Evolutionary conservation across 306 rosid species (phyloP).

Genomic region (Vigna mungo): DNA sequence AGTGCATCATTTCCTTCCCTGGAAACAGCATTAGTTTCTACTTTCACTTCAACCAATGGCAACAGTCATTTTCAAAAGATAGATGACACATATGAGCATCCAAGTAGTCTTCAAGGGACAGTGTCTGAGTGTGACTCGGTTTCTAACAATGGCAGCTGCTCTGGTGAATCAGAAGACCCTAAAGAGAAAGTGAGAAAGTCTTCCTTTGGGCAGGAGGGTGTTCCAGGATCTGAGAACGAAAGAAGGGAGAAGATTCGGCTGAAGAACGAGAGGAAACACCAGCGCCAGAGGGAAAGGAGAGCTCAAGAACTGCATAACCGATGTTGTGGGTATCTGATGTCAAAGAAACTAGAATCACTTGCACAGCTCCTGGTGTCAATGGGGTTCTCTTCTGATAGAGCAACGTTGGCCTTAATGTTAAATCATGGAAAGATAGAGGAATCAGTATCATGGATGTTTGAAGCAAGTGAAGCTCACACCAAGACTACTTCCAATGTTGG

Average conservation of each 20-base stretch:
- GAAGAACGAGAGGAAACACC: slow-evolving; percentile 86
- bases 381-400: slow-evolving; percentile 77
- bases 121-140: slow-evolving; percentile 72
- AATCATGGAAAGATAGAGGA: slow-evolving; percentile 79
- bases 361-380: slow-evolving; percentile 72
- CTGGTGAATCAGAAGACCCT: slow-evolving; percentile 86
- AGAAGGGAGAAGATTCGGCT: slow-evolving; percentile 78
- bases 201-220: slow-evolving; percentile 53
- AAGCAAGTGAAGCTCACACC: slow-evolving; percentile 56
- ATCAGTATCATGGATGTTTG: slow-evolving; percentile 76
- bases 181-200: slow-evolving; percentile 65
- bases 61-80: slow-evolving; percentile 63
- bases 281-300: slow-evolving; percentile 52
- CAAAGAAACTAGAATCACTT: slow-evolving; percentile 80
- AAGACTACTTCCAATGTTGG: slow-evolving; percentile 45
- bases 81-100: slow-evolving; percentile 73
- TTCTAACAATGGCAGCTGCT: slow-evolving; percentile 88
- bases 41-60: slow-evolving; percentile 50
- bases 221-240: slow-evolving; percentile 81
- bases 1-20: slow-evolving; percentile 67
- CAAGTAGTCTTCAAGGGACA: slow-evolving; percentile 61
- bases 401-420: slow-evolving; percentile 70
- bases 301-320: slow-evolving; percentile 57
- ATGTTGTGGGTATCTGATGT: slow-evolving; percentile 76
- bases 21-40: slow-evolving; percentile 57